A percentile compares a stretch with the other conserved stretches of the same genome.
Conservation (phyloP, 176 grass and related monocot genomes). For the Zoysia pacifica region DNA sequence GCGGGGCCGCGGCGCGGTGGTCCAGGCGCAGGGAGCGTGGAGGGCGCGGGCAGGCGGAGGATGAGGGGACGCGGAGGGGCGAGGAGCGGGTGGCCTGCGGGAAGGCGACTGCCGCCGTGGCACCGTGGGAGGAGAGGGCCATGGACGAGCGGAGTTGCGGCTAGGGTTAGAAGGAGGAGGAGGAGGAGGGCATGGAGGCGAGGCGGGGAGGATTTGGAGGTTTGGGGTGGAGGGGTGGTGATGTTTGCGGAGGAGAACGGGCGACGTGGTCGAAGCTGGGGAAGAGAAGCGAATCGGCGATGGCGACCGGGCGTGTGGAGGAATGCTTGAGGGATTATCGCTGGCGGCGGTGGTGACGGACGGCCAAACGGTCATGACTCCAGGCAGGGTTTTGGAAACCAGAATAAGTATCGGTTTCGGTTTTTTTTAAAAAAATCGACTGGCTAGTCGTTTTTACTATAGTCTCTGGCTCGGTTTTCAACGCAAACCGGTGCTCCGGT, state of each 20-base stretch:
- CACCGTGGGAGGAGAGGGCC: constrained; percentile 48
- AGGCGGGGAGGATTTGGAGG: constrained; percentile 18
- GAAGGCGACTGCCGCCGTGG: constrained; percentile 13
- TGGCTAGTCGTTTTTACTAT: no score
- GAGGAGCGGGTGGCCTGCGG: constrained; percentile 32
- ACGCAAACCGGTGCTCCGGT: no score
- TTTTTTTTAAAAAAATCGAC: no score
- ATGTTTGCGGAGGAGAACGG: constrained; percentile 40
- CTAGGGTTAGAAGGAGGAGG: constrained; percentile 19
- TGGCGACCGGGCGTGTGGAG: background rate
- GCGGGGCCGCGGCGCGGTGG: constrained; percentile 29
- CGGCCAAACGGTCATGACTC: background rate
- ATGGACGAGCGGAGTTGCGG: background rate
- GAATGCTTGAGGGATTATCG: background rate
- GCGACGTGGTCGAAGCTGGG: constrained; percentile 39
- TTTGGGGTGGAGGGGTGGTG: background rate
- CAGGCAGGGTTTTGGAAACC: no score
- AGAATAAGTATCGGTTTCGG: no score
- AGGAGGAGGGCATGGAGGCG: constrained; percentile 31
- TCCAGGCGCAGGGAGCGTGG: constrained; percentile 55
- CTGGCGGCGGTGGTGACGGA: background rate
- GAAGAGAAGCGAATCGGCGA: constrained; percentile 7
- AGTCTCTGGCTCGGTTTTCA: no score
- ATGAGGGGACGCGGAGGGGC: constrained; percentile 6
- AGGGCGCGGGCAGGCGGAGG: background rate